Evolutionary conservation across 2,329 filamentous ascomycete genomes (phyloP), one percentile per base, ranked within the genome.

Genomic region (Tolypocladium sp.): DNA sequence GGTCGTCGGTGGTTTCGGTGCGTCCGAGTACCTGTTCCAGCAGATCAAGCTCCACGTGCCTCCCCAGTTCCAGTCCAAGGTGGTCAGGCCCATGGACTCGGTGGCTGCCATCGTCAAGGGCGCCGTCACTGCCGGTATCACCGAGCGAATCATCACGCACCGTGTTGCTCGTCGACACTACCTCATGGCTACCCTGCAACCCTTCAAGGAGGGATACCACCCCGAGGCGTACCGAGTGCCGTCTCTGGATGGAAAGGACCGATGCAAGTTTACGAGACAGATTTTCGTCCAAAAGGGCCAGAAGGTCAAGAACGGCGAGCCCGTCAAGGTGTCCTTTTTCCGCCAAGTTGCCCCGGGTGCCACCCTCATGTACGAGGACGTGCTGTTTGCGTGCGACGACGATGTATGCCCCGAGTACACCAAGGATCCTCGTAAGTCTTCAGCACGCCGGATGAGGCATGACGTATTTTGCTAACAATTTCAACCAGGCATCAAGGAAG

Each of bases 271-370:
- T 73, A 97, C 94, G 1, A 82, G 94, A 58, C 94, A 99, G 72
- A 97, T 99, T 59, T 99, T 97, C 68, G 93, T 99, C 64, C 94
- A 97, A 70, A 97, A 97, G 79, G 94, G 94, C 20, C 94, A 99
- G 75, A 89, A 95, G 74, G 92, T 99, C 76, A 97, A 97, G 87
- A 97, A 96, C 73, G 94, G 94, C 68, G 94, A 99, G 77, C 93
- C 94, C 1, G 93, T 97, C 77, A 97, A 97, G 81, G 94, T 97
- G 52, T 96, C 91, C 12, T 97, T 97, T 77, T 97, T 99, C 86
- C 83, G 94, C 74, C 94, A 97, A 74, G 94, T 99, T 58, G 94
- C 94, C 7, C 94, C 94, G 0, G 94, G 94, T 56, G 94, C 94
- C 40, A 97, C 93, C 1, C 85, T 99, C 67, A 97, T 99, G 94